Conservation (phyloP, 2,329 filamentous ascomycete genomes). For the Coniochaeta ligniaria region DNA sequence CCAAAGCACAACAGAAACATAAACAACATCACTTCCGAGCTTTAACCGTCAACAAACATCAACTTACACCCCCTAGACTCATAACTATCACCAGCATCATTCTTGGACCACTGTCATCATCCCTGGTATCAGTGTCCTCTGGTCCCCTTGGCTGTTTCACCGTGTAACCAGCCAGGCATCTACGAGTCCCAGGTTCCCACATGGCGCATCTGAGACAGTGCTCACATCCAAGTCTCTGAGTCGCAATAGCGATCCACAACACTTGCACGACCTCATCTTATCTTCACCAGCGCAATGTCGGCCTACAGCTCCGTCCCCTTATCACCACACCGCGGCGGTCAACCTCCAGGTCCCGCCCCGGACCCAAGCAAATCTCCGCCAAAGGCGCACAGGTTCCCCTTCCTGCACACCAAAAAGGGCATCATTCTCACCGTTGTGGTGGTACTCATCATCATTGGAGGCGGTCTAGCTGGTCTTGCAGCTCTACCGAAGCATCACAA, state of each 20-base stretch:
- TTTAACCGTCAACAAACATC: not conserved
- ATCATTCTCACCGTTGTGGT: conserved; percentile 16
- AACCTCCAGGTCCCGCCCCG: not conserved
- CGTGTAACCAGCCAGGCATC: not conserved
- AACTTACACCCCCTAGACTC: not conserved
- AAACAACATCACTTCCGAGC: not conserved
- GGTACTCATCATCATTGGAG: conserved; percentile 24
- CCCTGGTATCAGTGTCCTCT: too few species aligned
- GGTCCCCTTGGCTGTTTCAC: not conserved
- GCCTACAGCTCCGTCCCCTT: not conserved
- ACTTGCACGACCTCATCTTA: not conserved
- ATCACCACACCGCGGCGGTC: not conserved
- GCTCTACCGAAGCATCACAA: conserved; percentile 16
- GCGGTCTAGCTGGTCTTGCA: conserved; percentile 24
- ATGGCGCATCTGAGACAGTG: not conserved
- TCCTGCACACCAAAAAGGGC: conserved; percentile 21
- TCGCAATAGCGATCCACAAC: not conserved
- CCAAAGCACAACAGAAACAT: not conserved
- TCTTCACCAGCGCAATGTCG: not conserved
- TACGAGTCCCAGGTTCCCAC: not conserved
- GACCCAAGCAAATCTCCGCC: not conserved
- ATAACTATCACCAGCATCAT: too few species aligned
- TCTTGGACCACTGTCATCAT: too few species aligned
- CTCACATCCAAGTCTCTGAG: not conserved
- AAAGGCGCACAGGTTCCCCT: conserved; percentile 16